Conservation (phyloP, 2,329 filamentous ascomycete species). For the Acephala macrosclerotiorum region DNA sequence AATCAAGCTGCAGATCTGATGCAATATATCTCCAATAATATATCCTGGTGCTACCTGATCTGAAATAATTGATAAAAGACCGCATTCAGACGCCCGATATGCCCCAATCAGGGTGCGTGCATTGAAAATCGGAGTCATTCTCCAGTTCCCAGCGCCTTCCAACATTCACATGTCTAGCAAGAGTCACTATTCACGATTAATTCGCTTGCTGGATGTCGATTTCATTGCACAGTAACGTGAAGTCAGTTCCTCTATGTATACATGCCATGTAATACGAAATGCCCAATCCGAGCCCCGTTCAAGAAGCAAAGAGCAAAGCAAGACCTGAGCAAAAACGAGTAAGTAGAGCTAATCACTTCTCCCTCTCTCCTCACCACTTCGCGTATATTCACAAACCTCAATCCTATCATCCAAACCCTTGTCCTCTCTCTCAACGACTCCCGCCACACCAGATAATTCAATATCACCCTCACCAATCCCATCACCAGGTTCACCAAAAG, state of each 20-base stretch:
- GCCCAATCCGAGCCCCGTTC: neutral
- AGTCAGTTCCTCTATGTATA: neutral
- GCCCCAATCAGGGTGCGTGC: neutral
- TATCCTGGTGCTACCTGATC: neutral
- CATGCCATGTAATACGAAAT: neutral
- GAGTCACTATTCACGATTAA: too few species aligned
- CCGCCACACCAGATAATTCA: neutral
- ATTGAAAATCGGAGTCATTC: neutral
- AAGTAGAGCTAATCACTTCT: neutral
- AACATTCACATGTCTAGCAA: neutral
- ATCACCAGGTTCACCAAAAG: neutral
- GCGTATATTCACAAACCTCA: neutral
- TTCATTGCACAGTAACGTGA: too few species aligned
- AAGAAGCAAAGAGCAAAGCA: neutral
- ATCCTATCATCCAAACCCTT: neutral
- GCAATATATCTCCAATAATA: neutral
- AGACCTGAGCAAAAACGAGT: neutral
- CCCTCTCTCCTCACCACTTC: neutral
- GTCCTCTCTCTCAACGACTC: neutral
- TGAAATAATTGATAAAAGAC: neutral
- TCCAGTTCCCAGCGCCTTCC: neutral
- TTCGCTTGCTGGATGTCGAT: too few species aligned
- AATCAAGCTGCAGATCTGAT: neutral
- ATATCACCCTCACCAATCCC: neutral
- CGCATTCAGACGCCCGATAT: neutral